Percentiles rank a stretch among this genome's conserved stretches.
Evolutionary conservation across 345 rosid species (phyloP).

Genomic region (Cochlearia excelsa): DNA sequence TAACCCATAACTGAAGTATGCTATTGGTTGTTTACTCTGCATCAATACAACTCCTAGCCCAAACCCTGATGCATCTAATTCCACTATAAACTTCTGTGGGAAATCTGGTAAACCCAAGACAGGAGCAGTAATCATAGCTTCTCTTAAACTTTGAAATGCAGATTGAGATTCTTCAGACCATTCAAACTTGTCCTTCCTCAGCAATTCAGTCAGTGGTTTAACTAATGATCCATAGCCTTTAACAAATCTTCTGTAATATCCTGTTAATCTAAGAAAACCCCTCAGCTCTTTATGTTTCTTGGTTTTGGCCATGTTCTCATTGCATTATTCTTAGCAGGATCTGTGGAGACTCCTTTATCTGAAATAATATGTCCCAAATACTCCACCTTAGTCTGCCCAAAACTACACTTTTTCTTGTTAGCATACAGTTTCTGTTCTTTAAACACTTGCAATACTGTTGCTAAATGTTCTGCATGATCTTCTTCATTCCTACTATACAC

Average conservation of each 20-base stretch:
- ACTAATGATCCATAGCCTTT: background rate
- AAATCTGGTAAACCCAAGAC: background rate
- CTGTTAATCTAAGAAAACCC: background rate
- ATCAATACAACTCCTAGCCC: background rate
- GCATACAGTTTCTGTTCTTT: too few relatives aligned
- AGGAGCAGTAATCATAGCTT: background rate
- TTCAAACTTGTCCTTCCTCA: background rate
- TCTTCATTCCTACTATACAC: too few relatives aligned
- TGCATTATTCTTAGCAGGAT: background rate
- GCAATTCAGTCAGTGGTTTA: background rate
- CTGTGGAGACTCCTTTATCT: background rate
- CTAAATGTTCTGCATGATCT: too few relatives aligned
- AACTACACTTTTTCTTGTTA: too few relatives aligned
- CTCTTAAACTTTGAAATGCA: background rate
- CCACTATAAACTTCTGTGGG: background rate
- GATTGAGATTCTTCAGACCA: background rate
- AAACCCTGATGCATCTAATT: background rate
- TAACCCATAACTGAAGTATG: background rate
- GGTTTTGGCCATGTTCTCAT: background rate
- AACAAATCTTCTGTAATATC: background rate
- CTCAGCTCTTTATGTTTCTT: background rate
- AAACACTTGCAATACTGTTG: too few relatives aligned
- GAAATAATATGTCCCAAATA: too few relatives aligned
- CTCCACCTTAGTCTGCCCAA: too few relatives aligned
- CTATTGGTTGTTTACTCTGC: background rate